These are phyloP conservation scores for Aspergillus fischeri DNA, from an alignment of 2,329 filamentous ascomycete genomes.

Conservation along the genomic window DNA sequence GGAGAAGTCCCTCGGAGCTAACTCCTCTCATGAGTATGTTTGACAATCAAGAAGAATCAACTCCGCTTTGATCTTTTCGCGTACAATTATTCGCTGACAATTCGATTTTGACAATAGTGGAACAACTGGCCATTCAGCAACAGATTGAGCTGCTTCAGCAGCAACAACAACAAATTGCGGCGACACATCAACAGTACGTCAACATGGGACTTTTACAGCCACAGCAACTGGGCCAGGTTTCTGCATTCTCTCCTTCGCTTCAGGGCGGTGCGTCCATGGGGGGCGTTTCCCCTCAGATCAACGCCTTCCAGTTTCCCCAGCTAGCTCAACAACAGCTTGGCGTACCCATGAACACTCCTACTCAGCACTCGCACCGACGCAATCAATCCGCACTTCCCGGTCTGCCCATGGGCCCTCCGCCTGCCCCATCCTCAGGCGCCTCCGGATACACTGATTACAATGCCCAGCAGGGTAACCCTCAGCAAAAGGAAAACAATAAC, in stretches of 20 bases:
- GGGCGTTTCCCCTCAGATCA: slow-evolving; percentile 69
- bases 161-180: slow-evolving; percentile 96
- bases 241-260: slow-evolving; percentile 66
- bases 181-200: slow-evolving; percentile 94
- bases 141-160: slow-evolving; percentile 97
- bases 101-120: slow-evolving; percentile 57
- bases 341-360: slow-evolving; percentile 69
- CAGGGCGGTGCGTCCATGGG: slow-evolving; percentile 66
- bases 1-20: slow-evolving; percentile 93
- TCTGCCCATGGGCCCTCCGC: slow-evolving; percentile 84
- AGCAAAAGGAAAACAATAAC: slow-evolving; percentile 68
- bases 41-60: not conserved
- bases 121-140: slow-evolving; percentile 95
- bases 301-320: slow-evolving; percentile 86
- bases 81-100: slow-evolving; percentile 31
- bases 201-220: slow-evolving; percentile 94
- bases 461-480: slow-evolving; percentile 55
- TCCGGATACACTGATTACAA: slow-evolving; percentile 84
- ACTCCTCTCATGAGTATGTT: slow-evolving; percentile 95
- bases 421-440: slow-evolving; percentile 83
- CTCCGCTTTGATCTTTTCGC: slow-evolving; percentile 33
- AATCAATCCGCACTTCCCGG: slow-evolving; percentile 96
- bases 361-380: slow-evolving; percentile 85
- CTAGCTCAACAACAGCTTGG: slow-evolving; percentile 66
- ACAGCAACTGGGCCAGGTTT: slow-evolving; percentile 71